Conservation (phyloP, 179 eudicot genomes). For the Actinidia polygama region DNA sequence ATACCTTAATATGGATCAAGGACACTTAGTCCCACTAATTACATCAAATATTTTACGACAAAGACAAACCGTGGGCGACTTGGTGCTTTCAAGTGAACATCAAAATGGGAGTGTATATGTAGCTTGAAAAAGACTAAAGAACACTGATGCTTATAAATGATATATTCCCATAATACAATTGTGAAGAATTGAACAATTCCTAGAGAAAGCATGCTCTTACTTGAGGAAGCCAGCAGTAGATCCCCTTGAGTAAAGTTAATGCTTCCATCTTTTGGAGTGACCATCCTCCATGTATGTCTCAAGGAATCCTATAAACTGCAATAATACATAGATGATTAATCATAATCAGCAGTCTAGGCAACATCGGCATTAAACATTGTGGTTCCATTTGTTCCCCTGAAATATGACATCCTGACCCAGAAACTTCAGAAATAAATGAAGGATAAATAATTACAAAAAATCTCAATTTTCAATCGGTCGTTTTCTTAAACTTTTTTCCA, state of each 20-base stretch:
- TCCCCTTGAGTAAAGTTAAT: conserved; percentile 27
- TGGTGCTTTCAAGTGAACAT: neutral
- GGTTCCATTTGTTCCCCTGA: neutral
- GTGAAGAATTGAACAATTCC: neutral
- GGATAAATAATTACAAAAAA: neutral
- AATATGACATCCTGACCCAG: neutral
- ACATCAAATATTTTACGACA: neutral
- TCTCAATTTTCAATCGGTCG: neutral
- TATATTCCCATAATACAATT: no score
- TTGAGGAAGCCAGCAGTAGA: neutral
- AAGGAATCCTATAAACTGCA: conserved; percentile 89
- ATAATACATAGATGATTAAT: neutral
- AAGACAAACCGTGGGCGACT: neutral
- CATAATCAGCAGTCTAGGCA: neutral
- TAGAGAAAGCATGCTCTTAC: neutral
- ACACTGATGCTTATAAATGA: neutral
- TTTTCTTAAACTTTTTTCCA: neutral
- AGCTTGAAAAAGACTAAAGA: neutral
- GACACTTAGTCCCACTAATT: no score
- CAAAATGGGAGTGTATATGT: neutral
- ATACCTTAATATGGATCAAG: neutral
- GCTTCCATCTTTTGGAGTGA: conserved; percentile 73
- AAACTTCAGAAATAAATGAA: neutral
- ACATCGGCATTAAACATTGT: neutral
- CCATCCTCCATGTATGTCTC: conserved; percentile 85